Evolutionary conservation across 2,329 filamentous ascomycete species (phyloP), one percentile per base, ranked within the genome.

Genomic region (Ophiostoma populinum): DNA sequence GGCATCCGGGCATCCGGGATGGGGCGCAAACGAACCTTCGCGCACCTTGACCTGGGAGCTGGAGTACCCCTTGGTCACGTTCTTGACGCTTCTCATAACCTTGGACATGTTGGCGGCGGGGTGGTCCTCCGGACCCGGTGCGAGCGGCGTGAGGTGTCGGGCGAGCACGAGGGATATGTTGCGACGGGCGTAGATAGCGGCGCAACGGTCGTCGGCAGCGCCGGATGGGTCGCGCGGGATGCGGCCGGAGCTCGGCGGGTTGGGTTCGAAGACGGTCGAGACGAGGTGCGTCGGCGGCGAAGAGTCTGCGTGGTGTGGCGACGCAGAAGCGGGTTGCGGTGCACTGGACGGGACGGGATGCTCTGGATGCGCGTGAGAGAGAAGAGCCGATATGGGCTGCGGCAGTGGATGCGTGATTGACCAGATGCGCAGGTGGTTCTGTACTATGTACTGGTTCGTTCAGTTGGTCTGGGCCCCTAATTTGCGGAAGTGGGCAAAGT

Each of bases 21-120:
- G n/a, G 19, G n/a, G n/a, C n/a, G n/a, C 18, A 18, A 29, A 59
- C 75, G 45, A 62, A 92, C 85, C 85, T 81, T 93, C 87, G 63
- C 86, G 77, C 57, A 98, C 90, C 65, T 95, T 95, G 57, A 95
- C 82, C 67, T 98, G 87, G 50, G 92, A 83, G 46, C 70, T 76
- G 24, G 87, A 94, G 56, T 98, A 98, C 49, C 90, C 90, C 65
- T 95, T 98, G 57, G 90, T 95, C 59, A 98, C 87, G 67, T 95
- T 98, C 65, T 94, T 95, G 51, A 95, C 86, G 55, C 82, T 92
- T 59, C 90, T 74, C 55, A 95, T 83, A 55, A 95, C 85, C 62
- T 92, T 92, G 40, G 87, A 94, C 90, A 98, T 98, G 43, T 52
- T 66, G 54, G 43, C 52, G 51, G 46, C 45, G 30, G 34, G 27